These are phyloP conservation scores for Madurella fahalii DNA, from an alignment of 2,329 filamentous ascomycete genomes.

Conservation along the genomic window DNA sequence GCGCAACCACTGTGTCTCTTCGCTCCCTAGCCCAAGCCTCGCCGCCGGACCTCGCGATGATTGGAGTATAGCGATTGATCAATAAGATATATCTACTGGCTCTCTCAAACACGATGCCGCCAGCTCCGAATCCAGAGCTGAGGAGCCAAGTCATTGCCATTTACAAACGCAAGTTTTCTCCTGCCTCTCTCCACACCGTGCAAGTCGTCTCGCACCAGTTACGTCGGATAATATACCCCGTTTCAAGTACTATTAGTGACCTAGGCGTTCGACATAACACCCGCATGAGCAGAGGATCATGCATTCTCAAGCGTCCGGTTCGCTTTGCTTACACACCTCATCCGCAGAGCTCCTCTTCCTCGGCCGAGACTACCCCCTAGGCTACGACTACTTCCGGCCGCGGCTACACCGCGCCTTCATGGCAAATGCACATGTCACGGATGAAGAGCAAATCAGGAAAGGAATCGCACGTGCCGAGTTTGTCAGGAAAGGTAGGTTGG, in stretches of 20 bases:
- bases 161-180: conserved; percentile 68
- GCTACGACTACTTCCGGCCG: conserved; percentile 73
- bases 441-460: conserved; percentile 70
- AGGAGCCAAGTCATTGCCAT: conserved; percentile 76
- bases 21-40: too few relatives aligned
- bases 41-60: neutral
- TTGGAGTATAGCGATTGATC: neutral
- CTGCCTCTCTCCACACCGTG: neutral
- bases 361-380: conserved; percentile 80
- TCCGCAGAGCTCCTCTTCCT: conserved; percentile 73
- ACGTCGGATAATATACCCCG: neutral
- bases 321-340: neutral
- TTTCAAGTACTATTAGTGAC: too few relatives aligned
- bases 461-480: conserved; percentile 77
- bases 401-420: conserved; percentile 83
- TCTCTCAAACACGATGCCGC: conserved; percentile 8
- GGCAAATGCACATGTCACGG: conserved; percentile 63
- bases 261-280: too few relatives aligned
- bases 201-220: too few relatives aligned
- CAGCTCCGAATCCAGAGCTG: conserved; percentile 51
- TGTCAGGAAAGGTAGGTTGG: conserved; percentile 73
- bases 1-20: too few relatives aligned
- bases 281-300: too few relatives aligned
- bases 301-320: neutral
- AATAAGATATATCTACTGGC: neutral